These are phyloP conservation scores for Chenopodium album DNA, from an alignment of 148 eudicot species.

Conservation along the genomic window DNA sequence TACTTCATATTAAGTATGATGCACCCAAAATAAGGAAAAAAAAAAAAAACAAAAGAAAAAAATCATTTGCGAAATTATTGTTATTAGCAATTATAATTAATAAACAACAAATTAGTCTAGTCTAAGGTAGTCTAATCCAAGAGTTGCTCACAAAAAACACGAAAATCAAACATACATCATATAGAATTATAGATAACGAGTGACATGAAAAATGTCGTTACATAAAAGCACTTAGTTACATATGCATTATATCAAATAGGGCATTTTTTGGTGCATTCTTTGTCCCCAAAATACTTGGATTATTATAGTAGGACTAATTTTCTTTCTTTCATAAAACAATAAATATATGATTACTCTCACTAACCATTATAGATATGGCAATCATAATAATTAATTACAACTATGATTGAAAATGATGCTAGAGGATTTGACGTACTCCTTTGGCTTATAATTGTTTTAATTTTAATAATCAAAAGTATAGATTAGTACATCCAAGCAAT, in stretches of 20 bases:
- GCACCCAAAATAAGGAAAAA: too few species aligned
- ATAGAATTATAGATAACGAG: too few species aligned
- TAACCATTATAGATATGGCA: conserved; percentile 12
- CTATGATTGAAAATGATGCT: conserved; percentile 19
- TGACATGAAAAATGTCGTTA: neutral
- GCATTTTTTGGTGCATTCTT: neutral
- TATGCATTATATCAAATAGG: neutral
- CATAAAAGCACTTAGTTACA: neutral
- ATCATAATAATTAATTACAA: conserved; percentile 12
- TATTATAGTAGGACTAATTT: neutral
- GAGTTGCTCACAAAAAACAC: too few species aligned
- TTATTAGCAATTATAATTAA: too few species aligned
- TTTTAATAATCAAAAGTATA: neutral
- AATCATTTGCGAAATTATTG: too few species aligned
- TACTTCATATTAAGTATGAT: too few species aligned
- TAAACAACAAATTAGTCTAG: too few species aligned
- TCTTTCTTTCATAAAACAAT: neutral
- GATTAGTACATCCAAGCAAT: conserved; percentile 8
- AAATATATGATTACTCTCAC: neutral
- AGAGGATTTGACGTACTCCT: conserved; percentile 3
- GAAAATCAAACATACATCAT: too few species aligned
- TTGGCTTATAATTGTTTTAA: neutral
- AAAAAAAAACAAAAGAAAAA: too few species aligned
- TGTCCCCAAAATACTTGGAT: neutral
- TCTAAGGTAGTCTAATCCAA: too few species aligned